These are phyloP conservation scores for Penicillium paradoxum DNA, from an alignment of 495 filamentous ascomycete genomes.

Conservation along the genomic window DNA sequence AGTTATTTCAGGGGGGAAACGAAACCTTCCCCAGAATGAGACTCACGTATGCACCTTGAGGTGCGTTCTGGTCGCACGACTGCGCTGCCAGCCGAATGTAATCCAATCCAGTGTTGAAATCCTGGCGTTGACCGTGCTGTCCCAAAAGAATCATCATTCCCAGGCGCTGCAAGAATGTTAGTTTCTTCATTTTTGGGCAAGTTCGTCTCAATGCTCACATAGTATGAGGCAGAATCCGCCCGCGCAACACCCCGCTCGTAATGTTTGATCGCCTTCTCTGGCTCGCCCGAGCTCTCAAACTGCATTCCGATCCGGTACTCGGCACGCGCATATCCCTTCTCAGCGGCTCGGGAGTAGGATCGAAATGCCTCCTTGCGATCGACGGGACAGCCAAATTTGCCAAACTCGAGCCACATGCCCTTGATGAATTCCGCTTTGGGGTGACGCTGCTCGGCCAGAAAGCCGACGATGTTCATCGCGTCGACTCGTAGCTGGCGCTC, in stretches of 20 bases:
- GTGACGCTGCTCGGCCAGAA: conserved; percentile 85
- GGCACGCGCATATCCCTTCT: conserved; percentile 86
- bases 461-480: conserved; percentile 84
- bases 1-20: background rate
- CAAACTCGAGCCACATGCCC: conserved; percentile 97
- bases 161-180: conserved; percentile 52
- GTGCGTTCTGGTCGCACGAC: conserved; percentile 92
- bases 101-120: conserved; percentile 71
- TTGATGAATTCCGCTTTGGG: conserved; percentile 92
- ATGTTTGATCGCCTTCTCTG: conserved; percentile 82
- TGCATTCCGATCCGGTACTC: conserved; percentile 99
- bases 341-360: conserved; percentile 77
- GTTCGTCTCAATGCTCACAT: conserved; percentile 39
- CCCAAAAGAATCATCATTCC: conserved; percentile 97
- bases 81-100: conserved; percentile 78
- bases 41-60: conserved; percentile 85
- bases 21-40: no score
- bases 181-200: conserved; percentile 5
- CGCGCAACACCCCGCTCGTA: conserved; percentile 73
- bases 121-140: conserved; percentile 81
- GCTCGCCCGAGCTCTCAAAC: conserved; percentile 88
- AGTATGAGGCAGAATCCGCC: conserved; percentile 88
- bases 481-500: conserved; percentile 85
- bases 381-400: conserved; percentile 81
- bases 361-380: conserved; percentile 94